These are phyloP conservation scores for Aegilops longissima DNA, from an alignment of 176 grass and related monocot species.

Conservation along the genomic window DNA sequence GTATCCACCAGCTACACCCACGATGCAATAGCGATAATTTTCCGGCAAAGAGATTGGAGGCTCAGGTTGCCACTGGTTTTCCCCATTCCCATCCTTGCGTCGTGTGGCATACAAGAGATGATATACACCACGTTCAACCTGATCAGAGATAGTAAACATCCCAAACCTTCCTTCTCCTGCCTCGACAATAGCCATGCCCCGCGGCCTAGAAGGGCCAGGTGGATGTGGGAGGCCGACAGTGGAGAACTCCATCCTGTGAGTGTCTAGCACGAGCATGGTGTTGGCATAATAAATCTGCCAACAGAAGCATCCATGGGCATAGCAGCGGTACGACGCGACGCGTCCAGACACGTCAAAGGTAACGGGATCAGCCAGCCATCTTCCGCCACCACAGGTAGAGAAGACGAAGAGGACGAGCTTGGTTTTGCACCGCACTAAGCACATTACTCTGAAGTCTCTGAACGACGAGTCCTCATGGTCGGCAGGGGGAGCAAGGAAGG, in stretches of 20 bases:
- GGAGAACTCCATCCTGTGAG: neutral
- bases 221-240: neutral
- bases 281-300: rapidly evolving
- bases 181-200: neutral
- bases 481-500: neutral
- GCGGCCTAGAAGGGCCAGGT: neutral
- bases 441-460: neutral
- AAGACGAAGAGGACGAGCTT: neutral
- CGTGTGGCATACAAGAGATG: neutral
- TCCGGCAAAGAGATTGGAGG: neutral
- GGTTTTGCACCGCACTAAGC: neutral
- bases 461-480: neutral
- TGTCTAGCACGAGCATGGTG: neutral
- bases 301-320: neutral
- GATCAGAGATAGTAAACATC: neutral
- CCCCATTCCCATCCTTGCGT: neutral
- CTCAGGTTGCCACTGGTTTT: neutral
- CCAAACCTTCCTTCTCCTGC: neutral
- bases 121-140: neutral
- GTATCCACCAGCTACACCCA: neutral
- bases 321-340: neutral
- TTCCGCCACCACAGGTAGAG: neutral
- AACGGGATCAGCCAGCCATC: neutral
- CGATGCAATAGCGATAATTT: neutral
- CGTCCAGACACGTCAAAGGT: neutral